Evolutionary conservation across 2,329 filamentous ascomycete species (phyloP).

Genomic region (Microascus cirrosus): DNA sequence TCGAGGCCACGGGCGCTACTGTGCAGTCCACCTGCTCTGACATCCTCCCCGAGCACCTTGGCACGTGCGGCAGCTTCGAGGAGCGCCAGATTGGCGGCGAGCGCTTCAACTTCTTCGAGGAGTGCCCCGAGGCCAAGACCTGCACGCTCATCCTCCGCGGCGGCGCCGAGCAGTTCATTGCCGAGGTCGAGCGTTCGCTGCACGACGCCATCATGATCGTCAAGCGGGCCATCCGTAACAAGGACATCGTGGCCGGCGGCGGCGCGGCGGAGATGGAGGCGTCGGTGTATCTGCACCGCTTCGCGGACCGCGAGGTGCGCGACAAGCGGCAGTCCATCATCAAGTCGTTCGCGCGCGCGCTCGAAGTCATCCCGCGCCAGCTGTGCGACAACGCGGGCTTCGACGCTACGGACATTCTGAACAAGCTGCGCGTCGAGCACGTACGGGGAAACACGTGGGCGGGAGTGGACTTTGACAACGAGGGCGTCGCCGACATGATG

Average conservation of each 20-base stretch:
- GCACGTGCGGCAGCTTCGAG: constrained; percentile 82
- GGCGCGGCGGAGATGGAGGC: constrained; percentile 96
- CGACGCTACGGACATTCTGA: constrained; percentile 95
- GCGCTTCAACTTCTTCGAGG: constrained; percentile 97
- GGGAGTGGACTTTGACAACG: constrained; percentile 87
- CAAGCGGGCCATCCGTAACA: constrained; percentile 93
- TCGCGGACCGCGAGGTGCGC: constrained; percentile 82
- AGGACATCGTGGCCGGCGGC: constrained; percentile 86
- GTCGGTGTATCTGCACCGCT: constrained; percentile 84
- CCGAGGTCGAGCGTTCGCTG: constrained; percentile 91
- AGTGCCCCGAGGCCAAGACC: constrained; percentile 90
- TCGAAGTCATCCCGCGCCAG: constrained; percentile 93
- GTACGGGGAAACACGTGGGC: constrained; percentile 88
- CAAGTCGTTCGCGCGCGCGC: constrained; percentile 93
- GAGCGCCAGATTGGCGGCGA: constrained; percentile 96
- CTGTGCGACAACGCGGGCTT: constrained; percentile 98
- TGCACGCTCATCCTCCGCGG: constrained; percentile 93
- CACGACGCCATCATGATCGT: constrained; percentile 99
- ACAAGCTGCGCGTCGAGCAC: constrained; percentile 92
- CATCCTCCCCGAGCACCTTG: constrained; percentile 79
- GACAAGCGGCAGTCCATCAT: constrained; percentile 97
- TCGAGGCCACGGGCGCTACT: constrained; percentile 85
- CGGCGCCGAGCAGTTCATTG: constrained; percentile 97
- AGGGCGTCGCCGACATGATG: constrained; percentile 91
- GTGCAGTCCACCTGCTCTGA: constrained; percentile 95